Conservation (phyloP, 2,329 filamentous ascomycete genomes). For the Colletotrichum cuscutae region DNA sequence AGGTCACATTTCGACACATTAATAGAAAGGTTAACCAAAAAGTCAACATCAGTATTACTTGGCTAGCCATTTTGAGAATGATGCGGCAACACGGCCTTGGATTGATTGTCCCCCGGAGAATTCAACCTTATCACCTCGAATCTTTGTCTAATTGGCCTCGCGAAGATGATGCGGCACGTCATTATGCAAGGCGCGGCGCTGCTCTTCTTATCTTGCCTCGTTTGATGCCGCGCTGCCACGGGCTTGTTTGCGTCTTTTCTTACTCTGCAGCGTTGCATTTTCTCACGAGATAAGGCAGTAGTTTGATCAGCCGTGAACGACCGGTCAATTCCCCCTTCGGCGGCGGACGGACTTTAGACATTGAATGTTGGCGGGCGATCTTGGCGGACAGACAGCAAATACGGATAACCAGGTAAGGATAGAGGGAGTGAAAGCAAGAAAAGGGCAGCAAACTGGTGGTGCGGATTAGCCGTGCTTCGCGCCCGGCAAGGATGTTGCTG, state of each 20-base stretch:
- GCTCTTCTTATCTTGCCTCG: slow-evolving; percentile 3
- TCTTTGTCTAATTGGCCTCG: neutral
- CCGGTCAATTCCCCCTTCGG: neutral
- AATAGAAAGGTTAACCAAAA: neutral
- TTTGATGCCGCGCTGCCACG: neutral
- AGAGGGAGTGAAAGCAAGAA: neutral
- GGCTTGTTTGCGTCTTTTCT: neutral
- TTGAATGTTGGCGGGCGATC: neutral
- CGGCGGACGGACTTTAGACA: neutral
- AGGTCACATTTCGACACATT: neutral
- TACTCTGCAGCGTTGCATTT: neutral
- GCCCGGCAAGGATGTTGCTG: slow-evolving; percentile 18
- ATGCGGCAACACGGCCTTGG: neutral
- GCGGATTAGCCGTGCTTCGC: neutral
- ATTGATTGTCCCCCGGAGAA: neutral
- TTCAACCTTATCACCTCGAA: slow-evolving; percentile 3
- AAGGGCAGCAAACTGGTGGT: neutral
- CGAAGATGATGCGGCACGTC: neutral
- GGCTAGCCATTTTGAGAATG: neutral
- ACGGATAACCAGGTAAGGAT: neutral
- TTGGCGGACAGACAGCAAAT: neutral
- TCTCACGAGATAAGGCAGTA: neutral
- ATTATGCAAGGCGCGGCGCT: neutral
- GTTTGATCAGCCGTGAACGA: neutral
- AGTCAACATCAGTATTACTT: neutral